Percentiles rank a stretch among this genome's conserved stretches.
Conservation (phyloP, 2,329 filamentous ascomycete species). For the Cryphonectria carpinicola region DNA sequence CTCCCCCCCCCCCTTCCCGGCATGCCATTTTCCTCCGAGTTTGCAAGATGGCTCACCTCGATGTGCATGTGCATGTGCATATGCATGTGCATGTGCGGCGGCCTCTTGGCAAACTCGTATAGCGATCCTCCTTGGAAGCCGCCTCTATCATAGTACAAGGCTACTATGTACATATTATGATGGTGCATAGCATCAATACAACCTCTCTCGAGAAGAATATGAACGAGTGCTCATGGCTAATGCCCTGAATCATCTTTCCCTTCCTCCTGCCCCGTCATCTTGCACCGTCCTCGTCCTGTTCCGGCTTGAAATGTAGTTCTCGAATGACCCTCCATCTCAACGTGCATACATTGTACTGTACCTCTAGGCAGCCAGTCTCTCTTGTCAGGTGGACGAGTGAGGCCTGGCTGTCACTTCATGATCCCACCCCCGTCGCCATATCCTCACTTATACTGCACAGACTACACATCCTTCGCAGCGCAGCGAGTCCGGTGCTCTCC, state of each 20-base stretch:
- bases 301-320: not conserved
- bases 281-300: too few species aligned
- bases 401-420: not conserved
- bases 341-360: not conserved
- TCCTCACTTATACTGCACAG: not conserved
- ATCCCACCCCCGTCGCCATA: not conserved
- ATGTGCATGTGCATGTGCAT: not conserved
- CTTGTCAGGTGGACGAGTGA: not conserved
- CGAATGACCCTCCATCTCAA: not conserved
- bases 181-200: too few species aligned
- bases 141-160: not conserved
- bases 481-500: not conserved
- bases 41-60: constrained; percentile 1
- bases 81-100: not conserved
- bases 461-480: not conserved
- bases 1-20: not conserved
- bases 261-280: too few species aligned
- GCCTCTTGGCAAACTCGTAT: not conserved
- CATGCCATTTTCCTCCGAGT: not conserved
- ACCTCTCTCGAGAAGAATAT: too few species aligned
- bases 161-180: too few species aligned
- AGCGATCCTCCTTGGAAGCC: not conserved
- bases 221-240: too few species aligned
- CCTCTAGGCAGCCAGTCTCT: not conserved
- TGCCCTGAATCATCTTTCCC: too few species aligned